Base-by-base conservation (phyloP, 148 eudicot species). In the Chenopodium berlandieri region DNA sequence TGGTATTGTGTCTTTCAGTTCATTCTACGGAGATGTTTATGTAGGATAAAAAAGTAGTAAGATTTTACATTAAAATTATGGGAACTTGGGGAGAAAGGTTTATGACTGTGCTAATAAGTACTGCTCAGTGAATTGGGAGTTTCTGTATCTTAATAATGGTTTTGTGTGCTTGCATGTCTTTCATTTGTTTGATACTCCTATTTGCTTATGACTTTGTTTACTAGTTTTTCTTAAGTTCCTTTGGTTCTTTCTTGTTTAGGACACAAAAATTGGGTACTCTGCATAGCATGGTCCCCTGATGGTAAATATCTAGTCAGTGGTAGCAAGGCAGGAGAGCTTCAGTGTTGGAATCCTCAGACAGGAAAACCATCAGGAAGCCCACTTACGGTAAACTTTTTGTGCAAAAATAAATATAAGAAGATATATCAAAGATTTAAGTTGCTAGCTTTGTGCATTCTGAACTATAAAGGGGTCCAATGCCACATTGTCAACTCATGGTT, bases 241-340 rank as follows among this genome's bases (percentile, higher is more conserved):
- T 50, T 56, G 16, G 62, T 83, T 63, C 27, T 68, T 25, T 20
- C 20, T 40, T 76, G 16, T 52, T 76, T 86, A 96, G 98, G 99
- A 79, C 99, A 96, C 88, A 94, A 86, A 80, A 96, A 92, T 85
- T 96, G 98, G 98, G 99, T 96, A 81, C 97, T 96, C 72, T 94
- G 87, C 84, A 91, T 94, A 83, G 98, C 95, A 79, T 96, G 99
- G 99, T 94, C 99, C 44, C 97, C 99, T 13, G 99, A 96, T 91
- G 93, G 95, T 71, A 94, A 94, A 87, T 85, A 96, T 89, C 94
- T 95, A 77, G 99, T 89, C 31, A 96, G 99, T 91, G 98, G 99
- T 82, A 96, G 98, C 88, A 94, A 92, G 89, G 81, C 94, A 27
- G 97, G 99, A 83, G 98, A 94, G 83, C 93, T 96, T 84, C 87